Percentiles rank a stretch among this genome's conserved stretches.
phyloP scores from a whole-genome alignment of 306 rosid species.

The Delonix regia region DNA sequence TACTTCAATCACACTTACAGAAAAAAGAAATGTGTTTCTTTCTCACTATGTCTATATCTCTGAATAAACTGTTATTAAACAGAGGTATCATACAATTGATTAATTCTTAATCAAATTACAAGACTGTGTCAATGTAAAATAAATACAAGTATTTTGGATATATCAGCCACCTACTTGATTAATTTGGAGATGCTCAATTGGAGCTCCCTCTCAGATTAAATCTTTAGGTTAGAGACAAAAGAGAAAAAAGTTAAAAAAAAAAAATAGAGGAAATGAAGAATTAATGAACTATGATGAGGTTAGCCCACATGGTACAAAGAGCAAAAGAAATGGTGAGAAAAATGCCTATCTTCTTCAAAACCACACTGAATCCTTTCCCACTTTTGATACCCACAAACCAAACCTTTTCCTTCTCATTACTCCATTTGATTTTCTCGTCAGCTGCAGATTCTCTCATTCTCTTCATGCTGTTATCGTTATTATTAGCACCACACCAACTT shows the following conservation, averaged over 20 bases:
- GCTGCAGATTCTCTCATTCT: conserved; percentile 23
- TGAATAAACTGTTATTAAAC: no score
- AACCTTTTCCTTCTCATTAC: conserved; percentile 30
- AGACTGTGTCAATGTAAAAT: conserved; percentile 29
- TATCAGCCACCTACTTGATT: conserved; percentile 30
- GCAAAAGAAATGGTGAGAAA: conserved; percentile 76
- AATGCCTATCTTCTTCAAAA: conserved; percentile 72
- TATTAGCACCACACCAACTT: not conserved
- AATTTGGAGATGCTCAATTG: conserved; percentile 42
- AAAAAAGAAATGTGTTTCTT: no score
- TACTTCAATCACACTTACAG: no score
- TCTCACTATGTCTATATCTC: no score
- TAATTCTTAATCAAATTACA: conserved; percentile 34
- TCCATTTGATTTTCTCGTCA: conserved; percentile 25
- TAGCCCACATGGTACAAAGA: conserved; percentile 87
- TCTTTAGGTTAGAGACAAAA: conserved; percentile 50
- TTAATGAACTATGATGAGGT: conserved; percentile 46
- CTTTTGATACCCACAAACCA: conserved; percentile 51
- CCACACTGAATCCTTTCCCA: conserved; percentile 51
- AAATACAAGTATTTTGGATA: conserved; percentile 44
- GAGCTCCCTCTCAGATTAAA: conserved; percentile 39
- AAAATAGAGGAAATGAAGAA: conserved; percentile 43
- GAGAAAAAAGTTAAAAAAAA: conserved; percentile 27
- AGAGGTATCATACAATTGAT: conserved; percentile 41
- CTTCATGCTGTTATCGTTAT: conserved; percentile 13